Percentiles rank a stretch among this genome's conserved stretches.
Evolutionary conservation across 768 basidiomycete genomes (phyloP).

Genomic region (Paxillus ammoniavirescens): DNA sequence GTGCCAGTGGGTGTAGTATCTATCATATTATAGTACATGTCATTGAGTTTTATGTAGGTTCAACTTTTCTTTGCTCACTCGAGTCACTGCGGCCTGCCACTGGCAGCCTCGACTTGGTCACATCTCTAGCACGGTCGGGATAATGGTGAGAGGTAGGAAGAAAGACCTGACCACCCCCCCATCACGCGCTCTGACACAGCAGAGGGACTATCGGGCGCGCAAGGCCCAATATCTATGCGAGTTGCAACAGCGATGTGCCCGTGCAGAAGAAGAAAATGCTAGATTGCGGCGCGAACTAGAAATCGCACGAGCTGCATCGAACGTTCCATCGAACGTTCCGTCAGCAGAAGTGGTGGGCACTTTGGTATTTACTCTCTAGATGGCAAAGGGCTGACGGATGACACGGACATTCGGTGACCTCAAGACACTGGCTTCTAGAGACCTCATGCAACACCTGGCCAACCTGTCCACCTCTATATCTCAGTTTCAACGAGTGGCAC

Average conservation of each 20-base stretch:
- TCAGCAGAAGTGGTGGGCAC: conserved; percentile 28
- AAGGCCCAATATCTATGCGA: conserved; percentile 55
- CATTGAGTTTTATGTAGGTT: too few relatives aligned
- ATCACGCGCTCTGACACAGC: conserved; percentile 56
- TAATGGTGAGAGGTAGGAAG: conserved; percentile 65
- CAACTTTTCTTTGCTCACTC: too few relatives aligned
- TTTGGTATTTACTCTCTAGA: not conserved
- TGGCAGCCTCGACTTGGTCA: not conserved
- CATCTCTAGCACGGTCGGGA: not conserved
- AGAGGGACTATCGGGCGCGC: conserved; percentile 64
- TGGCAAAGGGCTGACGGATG: not conserved
- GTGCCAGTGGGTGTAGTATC: too few relatives aligned
- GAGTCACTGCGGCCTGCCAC: too few relatives aligned
- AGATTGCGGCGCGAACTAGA: conserved; percentile 49
- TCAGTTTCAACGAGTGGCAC: conserved; percentile 51
- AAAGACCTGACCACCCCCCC: conserved; percentile 62
- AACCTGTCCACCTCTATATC: conserved; percentile 48
- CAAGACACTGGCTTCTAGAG: conserved; percentile 52
- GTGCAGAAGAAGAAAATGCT: conserved; percentile 54
- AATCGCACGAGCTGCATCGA: conserved; percentile 39
- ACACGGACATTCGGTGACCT: not conserved
- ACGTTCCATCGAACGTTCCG: conserved; percentile 30
- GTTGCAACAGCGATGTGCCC: conserved; percentile 54
- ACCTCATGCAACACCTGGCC: conserved; percentile 49
- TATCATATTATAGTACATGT: too few relatives aligned